Conservation (phyloP, 2,329 filamentous ascomycete species). For the Aquanectria penicillioides region DNA sequence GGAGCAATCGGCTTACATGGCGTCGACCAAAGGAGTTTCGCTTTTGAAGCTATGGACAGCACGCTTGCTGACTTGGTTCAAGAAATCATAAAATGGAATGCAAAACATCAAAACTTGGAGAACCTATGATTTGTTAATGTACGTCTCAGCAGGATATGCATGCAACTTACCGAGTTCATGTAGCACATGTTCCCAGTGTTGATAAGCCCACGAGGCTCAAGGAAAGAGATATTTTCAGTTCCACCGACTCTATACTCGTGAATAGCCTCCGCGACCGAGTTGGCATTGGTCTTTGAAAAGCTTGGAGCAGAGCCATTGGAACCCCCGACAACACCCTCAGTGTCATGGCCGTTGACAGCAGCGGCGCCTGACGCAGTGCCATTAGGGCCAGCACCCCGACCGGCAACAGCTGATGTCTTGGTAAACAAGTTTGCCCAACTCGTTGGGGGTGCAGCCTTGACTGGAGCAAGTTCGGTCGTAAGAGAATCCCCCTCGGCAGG, state of each 20-base stretch:
- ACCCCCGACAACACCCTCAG: constrained; percentile 24
- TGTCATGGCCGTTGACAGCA: constrained; percentile 38
- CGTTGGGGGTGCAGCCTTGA: constrained; percentile 46
- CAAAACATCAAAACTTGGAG: constrained; percentile 96
- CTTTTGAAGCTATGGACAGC: constrained; percentile 93
- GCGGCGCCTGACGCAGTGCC: constrained; percentile 31
- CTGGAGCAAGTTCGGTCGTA: constrained; percentile 28
- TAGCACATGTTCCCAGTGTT: constrained; percentile 99
- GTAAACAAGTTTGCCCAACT: constrained; percentile 55
- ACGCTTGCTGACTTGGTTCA: constrained; percentile 86
- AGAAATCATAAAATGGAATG: constrained; percentile 91
- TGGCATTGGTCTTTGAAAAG: constrained; percentile 59
- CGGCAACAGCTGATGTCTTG: constrained; percentile 38
- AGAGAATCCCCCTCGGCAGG: constrained; percentile 36
- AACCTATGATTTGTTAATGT: constrained; percentile 69
- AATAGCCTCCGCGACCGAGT: constrained; percentile 80
- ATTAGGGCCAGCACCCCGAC: constrained; percentile 39
- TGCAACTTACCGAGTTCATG: constrained; percentile 90
- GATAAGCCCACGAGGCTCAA: constrained; percentile 91
- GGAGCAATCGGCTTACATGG: constrained; percentile 73
- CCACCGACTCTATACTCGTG: constrained; percentile 75
- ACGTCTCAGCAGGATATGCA: background rate
- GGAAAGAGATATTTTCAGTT: constrained; percentile 76
- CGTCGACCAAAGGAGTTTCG: constrained; percentile 91
- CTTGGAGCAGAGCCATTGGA: constrained; percentile 41